Conservation (phyloP, 1,284 basidiomycete species). For the Boletellus deceptivus region DNA sequence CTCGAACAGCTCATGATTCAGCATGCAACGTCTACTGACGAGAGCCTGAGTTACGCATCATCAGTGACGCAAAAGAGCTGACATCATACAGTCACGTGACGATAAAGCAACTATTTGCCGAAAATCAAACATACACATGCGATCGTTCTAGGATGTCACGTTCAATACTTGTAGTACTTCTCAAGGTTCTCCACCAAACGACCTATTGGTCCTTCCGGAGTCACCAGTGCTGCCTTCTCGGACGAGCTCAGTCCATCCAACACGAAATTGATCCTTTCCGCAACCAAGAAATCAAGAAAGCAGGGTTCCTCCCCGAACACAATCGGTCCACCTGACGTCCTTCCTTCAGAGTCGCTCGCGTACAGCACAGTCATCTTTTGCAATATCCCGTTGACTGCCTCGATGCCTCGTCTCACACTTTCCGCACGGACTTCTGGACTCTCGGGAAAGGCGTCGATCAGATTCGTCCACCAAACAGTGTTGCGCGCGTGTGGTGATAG, state of each 20-base stretch:
- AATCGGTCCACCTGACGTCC: slow-evolving; percentile 5
- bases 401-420: slow-evolving; percentile 10
- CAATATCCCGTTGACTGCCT: slow-evolving; percentile 6
- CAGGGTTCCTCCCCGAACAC: slow-evolving; percentile 20
- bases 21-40: no score
- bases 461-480: slow-evolving; percentile 16
- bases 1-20: no score
- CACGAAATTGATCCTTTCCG: slow-evolving; percentile 16
- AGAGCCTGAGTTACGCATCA: no score
- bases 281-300: slow-evolving; percentile 24
- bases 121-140: no score
- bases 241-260: slow-evolving; percentile 9
- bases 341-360: not conserved
- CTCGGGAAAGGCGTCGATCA: slow-evolving; percentile 7
- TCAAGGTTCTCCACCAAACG: slow-evolving; percentile 17
- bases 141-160: not conserved
- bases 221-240: slow-evolving; percentile 11
- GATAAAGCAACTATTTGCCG: no score
- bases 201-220: slow-evolving; percentile 11
- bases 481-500: slow-evolving; percentile 17
- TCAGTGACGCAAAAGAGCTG: no score
- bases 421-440: slow-evolving; percentile 8
- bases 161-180: slow-evolving; percentile 13
- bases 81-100: no score
- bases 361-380: slow-evolving; percentile 12